Base-by-base conservation (phyloP, 805 yeast species). In the Kluyveromyces dobzhanskii region DNA sequence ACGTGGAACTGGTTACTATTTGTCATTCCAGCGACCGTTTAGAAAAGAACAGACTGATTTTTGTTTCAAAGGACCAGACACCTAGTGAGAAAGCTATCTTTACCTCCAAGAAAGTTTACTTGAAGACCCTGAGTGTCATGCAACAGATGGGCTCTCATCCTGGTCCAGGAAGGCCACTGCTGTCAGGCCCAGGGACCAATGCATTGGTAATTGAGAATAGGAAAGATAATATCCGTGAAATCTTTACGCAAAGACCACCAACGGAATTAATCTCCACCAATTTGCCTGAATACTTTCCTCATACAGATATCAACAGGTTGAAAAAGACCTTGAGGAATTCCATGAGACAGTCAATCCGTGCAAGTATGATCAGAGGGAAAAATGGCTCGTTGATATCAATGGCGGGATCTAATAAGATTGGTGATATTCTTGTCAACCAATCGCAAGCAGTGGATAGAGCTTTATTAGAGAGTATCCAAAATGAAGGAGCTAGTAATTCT, bases 181-280 rank as follows among this genome's bases (percentile, higher is more conserved):
- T 38, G 14, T 30, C 49, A 3, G 33, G 19, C 11, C 35, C 12
- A 10, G 19, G 37, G 4, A 29, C 36, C 13, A 29, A 32, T 10
- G 24, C 28, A n/a, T 30, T 41, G 18, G 26, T 44, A 18, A 47
- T 52, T 21, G 60, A 54, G 33, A 48, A 51, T 39, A 49, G 50
- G 26, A 60, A 54, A 36, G 59, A 46, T 36, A 46, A 45, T 30
- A 51, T 61, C 2, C 59, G 70, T 39, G 57, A 62, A 34, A 56
- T 84, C 43, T 80, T 80, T 59, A 94, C 94, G 17, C 95, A 85
- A 58, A 70, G 98, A 53, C 98, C 98, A 5, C 88, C 97, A 1
- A 80, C 92, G 43, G 94, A 86, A 54, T 72, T 88, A 49, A 92
- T 90, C 44, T 85, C 97, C 1, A 78, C 88, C 2, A 86, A 90